Percentiles rank a stretch among this genome's conserved stretches.
Evolutionary conservation across 2,329 filamentous ascomycete genomes (phyloP).

Genomic region (Colletotrichum sp.): DNA sequence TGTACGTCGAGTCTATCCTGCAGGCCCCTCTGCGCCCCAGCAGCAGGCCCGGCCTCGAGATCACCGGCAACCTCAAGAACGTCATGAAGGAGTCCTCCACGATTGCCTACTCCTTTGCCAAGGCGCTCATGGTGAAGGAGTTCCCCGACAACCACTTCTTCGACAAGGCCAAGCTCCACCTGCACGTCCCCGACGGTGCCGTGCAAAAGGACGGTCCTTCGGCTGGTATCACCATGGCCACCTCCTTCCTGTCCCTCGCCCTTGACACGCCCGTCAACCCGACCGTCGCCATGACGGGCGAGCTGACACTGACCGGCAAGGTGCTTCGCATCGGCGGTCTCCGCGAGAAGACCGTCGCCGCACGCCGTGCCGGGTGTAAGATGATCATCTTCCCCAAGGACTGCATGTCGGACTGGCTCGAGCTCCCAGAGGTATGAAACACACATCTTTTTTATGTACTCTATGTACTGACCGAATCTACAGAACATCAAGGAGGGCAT

Average conservation of each 20-base stretch:
- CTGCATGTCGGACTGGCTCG: slow-evolving; percentile 96
- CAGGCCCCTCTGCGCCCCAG: slow-evolving; percentile 78
- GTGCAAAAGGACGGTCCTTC: slow-evolving; percentile 94
- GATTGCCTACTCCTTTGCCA: slow-evolving; percentile 96
- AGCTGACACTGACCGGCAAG: slow-evolving; percentile 96
- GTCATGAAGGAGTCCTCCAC: slow-evolving; percentile 98
- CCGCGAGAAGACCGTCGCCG: slow-evolving; percentile 96
- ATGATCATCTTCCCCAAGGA: slow-evolving; percentile 95
- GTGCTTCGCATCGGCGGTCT: slow-evolving; percentile 93
- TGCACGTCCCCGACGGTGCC: slow-evolving; percentile 96
- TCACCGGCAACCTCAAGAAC: slow-evolving; percentile 91
- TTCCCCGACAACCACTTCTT: slow-evolving; percentile 96
- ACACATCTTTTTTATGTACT: no score
- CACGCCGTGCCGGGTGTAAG: slow-evolving; percentile 87
- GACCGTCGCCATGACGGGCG: slow-evolving; percentile 96
- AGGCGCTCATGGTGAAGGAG: slow-evolving; percentile 81
- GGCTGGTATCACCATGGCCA: slow-evolving; percentile 98
- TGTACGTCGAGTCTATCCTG: slow-evolving; percentile 97
- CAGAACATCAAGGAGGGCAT: slow-evolving; percentile 99
- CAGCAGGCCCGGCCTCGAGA: slow-evolving; percentile 82
- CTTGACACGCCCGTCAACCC: slow-evolving; percentile 80
- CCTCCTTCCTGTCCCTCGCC: slow-evolving; percentile 84
- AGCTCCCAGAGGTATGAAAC: slow-evolving; percentile 86
- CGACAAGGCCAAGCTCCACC: slow-evolving; percentile 90
- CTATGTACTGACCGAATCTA: slow-evolving; percentile 5